phyloP scores from a whole-genome alignment of 305 asterid species.

The Stenogyne calaminthoides region DNA sequence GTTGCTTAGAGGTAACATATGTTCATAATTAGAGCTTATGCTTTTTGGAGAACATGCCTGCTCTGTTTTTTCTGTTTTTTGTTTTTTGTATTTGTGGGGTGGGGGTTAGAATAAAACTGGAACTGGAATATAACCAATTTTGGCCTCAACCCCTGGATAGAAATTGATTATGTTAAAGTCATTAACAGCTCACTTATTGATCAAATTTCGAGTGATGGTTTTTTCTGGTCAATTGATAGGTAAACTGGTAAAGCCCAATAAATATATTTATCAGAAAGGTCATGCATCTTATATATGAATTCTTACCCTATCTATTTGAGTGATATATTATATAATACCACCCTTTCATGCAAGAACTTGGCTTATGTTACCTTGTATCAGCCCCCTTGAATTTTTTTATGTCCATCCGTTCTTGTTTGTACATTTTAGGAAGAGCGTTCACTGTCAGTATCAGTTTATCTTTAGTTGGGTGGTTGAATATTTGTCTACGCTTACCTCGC shows the following conservation, averaged over 20 bases:
- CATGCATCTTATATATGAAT: not conserved
- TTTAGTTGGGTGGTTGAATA: slow-evolving; percentile 12
- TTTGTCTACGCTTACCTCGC: slow-evolving; percentile 12
- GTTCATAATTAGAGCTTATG: not conserved
- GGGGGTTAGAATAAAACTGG: not conserved
- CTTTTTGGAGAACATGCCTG: not conserved
- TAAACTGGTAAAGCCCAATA: not conserved
- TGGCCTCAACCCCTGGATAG: not conserved
- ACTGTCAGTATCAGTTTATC: not conserved
- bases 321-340: not conserved
- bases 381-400: no score
- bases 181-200: not conserved
- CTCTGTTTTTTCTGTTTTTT: not conserved
- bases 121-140: not conserved
- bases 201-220: not conserved
- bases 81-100: no score
- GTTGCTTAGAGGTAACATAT: not conserved
- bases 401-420: slow-evolving; percentile 1
- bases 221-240: not conserved
- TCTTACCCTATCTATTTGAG: not conserved
- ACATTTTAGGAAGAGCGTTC: slow-evolving; percentile 19
- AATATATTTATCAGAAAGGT: not conserved
- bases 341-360: not conserved
- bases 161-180: not conserved
- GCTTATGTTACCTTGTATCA: not conserved